Evolutionary conservation across 139 green algal species (phyloP).

Genomic region (Closterium sp.): DNA sequence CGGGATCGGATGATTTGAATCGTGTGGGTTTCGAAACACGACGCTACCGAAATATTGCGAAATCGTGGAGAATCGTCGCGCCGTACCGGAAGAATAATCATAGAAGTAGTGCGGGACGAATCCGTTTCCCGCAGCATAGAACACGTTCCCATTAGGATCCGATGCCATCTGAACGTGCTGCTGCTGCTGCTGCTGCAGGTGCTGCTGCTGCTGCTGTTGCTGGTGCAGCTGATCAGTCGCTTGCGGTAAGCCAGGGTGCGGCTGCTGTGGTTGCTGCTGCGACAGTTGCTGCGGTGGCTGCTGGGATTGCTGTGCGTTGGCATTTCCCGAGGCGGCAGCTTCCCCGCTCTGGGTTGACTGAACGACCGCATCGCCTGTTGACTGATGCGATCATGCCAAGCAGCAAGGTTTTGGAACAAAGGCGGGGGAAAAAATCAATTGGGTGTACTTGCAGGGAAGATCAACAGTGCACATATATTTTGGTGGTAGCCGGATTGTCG

Average conservation of each 20-base stretch:
- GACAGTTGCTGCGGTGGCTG: not conserved
- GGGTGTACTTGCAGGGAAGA: no score
- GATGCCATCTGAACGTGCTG: not conserved
- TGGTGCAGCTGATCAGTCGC: not conserved
- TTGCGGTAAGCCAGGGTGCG: not conserved
- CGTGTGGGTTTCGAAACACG: not conserved
- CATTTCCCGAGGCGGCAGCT: not conserved
- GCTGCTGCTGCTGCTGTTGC: constrained; percentile 1
- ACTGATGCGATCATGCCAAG: not conserved
- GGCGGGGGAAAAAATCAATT: not conserved
- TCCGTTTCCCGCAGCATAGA: not conserved
- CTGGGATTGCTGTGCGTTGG: not conserved
- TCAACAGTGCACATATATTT: no score
- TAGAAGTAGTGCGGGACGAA: constrained; percentile 12
- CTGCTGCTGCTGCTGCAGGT: not conserved
- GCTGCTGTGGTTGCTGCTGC: constrained; percentile 2
- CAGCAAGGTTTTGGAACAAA: not conserved
- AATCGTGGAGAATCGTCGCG: not conserved
- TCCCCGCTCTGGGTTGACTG: not conserved
- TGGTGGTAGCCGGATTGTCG: no score
- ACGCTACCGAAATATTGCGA: no score
- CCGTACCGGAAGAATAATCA: not conserved
- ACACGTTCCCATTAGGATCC: not conserved
- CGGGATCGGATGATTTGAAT: no score
- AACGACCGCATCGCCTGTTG: not conserved